Base-by-base conservation (phyloP, 1,284 basidiomycete genomes). In the Irpex lacteus region DNA sequence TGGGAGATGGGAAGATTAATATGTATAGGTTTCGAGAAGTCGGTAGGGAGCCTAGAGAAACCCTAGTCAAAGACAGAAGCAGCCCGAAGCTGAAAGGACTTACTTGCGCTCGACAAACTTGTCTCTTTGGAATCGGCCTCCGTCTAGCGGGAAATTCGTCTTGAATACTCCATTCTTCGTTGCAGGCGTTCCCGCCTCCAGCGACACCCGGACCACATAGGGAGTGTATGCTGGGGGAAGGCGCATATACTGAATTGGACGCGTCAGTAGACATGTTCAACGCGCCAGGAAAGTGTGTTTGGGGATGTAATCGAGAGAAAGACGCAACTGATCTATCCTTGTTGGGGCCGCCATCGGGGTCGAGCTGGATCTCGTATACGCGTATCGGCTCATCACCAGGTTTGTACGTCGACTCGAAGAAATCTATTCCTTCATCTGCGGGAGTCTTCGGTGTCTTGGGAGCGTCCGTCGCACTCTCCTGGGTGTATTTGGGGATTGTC, bases 91-190 rank as follows among this genome's bases (percentile, higher is more conserved):
- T 50, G 32, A n/a, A n/a, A 11, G 21, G 4, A 75, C 90, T 71
- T 75, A 95, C 96, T 81, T 89, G 72, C 92, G 84, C 75, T 95
- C 85, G 7, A 86, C 82, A 75, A 94, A 95, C 52, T 78, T 84
- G 67, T 90, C 86, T 26, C 97, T 86, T 63, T 88, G 83, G 73
- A 98, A 99, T 13, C 76, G 79, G 34, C 93, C 92, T 15, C 95
- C 96, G 69, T 98, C 91, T 5, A 98, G 83, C 3, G 96, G 96
- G 71, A 98, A 98, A 77, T 98, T 97, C 65, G 94, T 96, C 81
- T 90, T 95, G 75, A 98, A 92, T 2, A 94, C 84, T 60, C 95
- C 96, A 68, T 96, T 94, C 70, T 87, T 89, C 2, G 94, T 88
- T 5, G 94, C 93, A 1, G 92, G 88, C 0, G 94, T 95, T 8